Percentiles rank a stretch among this genome's conserved stretches.
These are phyloP conservation scores for Neurospora tetrasperma DNA, from an alignment of 495 filamentous ascomycete genomes.

Conservation along the genomic window DNA sequence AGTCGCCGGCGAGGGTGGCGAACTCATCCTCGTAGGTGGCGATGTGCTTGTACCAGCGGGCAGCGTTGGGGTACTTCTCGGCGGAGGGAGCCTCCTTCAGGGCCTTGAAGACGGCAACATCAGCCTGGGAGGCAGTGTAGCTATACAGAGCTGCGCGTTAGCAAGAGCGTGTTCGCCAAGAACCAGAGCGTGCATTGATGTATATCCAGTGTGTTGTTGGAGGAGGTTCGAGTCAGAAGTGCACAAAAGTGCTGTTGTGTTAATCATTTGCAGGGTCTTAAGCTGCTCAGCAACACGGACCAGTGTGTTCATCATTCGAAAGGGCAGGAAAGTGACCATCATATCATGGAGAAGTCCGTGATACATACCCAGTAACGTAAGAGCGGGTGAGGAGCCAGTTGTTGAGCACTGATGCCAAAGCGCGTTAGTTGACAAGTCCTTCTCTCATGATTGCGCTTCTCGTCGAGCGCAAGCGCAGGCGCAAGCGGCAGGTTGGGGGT, in stretches of 20 bases:
- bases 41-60: slow-evolving; percentile 99
- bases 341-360: background rate
- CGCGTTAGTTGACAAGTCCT: slow-evolving; percentile 4
- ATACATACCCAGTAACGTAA: slow-evolving; percentile 82
- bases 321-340: slow-evolving; percentile 2
- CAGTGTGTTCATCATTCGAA: slow-evolving; percentile 76
- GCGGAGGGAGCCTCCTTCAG: slow-evolving; percentile 63
- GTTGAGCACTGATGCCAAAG: slow-evolving; percentile 63
- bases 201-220: background rate
- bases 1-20: slow-evolving; percentile 79
- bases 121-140: slow-evolving; percentile 81
- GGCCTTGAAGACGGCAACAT: slow-evolving; percentile 89
- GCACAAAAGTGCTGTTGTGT: slow-evolving; percentile 59
- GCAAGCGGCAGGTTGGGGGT: background rate
- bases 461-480: background rate
- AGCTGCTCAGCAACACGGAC: slow-evolving; percentile 99
- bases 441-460: background rate
- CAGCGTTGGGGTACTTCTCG: slow-evolving; percentile 84
- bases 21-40: slow-evolving; percentile 84
- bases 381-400: slow-evolving; percentile 80
- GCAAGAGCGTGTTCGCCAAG: slow-evolving; percentile 1
- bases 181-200: background rate
- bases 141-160: slow-evolving; percentile 36
- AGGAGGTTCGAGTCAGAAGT: slow-evolving; percentile 56
- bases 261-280: slow-evolving; percentile 95